These are phyloP conservation scores for Scenedesmus sp. DNA, from an alignment of 163 green algal genomes.

Conservation along the genomic window DNA sequence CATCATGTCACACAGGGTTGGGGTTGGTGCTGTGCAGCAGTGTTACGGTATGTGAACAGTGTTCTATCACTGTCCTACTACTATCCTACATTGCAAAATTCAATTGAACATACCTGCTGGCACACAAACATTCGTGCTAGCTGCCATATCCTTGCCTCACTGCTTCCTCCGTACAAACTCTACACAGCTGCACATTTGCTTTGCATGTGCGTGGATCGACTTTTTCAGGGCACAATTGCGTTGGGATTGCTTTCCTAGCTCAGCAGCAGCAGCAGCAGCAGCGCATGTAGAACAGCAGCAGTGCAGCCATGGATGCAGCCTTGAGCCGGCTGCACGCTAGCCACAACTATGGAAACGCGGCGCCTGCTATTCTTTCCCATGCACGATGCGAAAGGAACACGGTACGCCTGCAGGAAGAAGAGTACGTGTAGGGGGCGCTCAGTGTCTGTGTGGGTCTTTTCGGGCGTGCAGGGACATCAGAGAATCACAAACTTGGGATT, in stretches of 20 bases:
- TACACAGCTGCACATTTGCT: not conserved
- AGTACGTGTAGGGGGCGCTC: not conserved
- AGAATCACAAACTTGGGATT: not conserved
- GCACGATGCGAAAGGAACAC: not conserved
- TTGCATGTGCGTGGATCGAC: not conserved
- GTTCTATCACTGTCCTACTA: no score
- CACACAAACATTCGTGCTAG: not conserved
- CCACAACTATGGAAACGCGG: not conserved
- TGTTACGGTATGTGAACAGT: not conserved
- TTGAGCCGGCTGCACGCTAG: not conserved
- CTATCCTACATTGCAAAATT: no score
- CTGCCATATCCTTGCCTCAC: not conserved
- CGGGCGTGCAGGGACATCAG: not conserved
- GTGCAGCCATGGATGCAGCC: constrained; percentile 22
- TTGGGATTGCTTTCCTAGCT: not conserved
- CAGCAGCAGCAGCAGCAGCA: not conserved
- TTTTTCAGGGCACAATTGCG: not conserved
- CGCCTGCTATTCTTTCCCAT: no score
- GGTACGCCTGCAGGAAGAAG: not conserved
- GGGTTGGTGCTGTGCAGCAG: not conserved
- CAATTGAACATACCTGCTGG: no score
- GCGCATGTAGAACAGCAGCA: not conserved
- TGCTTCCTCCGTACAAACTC: not conserved
- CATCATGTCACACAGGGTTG: not conserved
- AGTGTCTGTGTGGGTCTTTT: not conserved